Percentiles rank a stretch among this genome's conserved stretches.
Conservation (phyloP, 1,284 basidiomycete species). For the Ustilago crameri region DNA sequence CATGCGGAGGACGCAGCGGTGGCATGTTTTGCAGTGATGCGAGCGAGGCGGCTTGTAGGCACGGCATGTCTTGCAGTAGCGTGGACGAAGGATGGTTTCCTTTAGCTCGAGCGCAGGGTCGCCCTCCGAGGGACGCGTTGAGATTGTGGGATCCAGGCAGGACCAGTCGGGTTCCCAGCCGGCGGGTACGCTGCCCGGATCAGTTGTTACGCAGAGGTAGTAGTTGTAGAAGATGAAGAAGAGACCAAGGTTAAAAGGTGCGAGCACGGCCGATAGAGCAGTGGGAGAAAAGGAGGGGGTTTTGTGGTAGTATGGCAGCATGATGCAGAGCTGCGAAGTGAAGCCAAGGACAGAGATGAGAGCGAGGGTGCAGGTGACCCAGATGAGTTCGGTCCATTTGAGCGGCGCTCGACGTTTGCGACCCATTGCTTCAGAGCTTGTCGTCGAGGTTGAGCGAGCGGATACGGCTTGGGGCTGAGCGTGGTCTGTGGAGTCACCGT, state of each 20-base stretch:
- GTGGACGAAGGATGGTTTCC: slow-evolving; percentile 30
- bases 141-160: slow-evolving; percentile 25
- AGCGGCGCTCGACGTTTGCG: slow-evolving; percentile 32
- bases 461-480: background rate
- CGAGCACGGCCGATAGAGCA: slow-evolving; percentile 78
- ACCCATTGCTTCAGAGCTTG: background rate
- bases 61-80: slow-evolving; percentile 61
- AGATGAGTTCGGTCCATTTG: slow-evolving; percentile 43
- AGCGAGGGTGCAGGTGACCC: slow-evolving; percentile 21
- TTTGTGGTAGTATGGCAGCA: slow-evolving; percentile 56
- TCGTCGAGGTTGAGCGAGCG: background rate
- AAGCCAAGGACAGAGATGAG: slow-evolving; percentile 59
- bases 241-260: slow-evolving; percentile 83
- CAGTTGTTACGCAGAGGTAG: slow-evolving; percentile 51
- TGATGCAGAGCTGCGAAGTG: slow-evolving; percentile 58
- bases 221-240: slow-evolving; percentile 59
- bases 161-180: slow-evolving; percentile 57
- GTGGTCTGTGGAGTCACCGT: background rate
- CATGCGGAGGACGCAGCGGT: slow-evolving; percentile 63
- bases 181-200: slow-evolving; percentile 59
- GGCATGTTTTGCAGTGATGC: slow-evolving; percentile 67
- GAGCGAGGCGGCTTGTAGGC: slow-evolving; percentile 64
- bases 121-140: background rate
- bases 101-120: slow-evolving; percentile 32
- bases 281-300: slow-evolving; percentile 65